These are phyloP conservation scores for Fusarium humuli DNA, from an alignment of 2,329 filamentous ascomycete species.

Conservation along the genomic window DNA sequence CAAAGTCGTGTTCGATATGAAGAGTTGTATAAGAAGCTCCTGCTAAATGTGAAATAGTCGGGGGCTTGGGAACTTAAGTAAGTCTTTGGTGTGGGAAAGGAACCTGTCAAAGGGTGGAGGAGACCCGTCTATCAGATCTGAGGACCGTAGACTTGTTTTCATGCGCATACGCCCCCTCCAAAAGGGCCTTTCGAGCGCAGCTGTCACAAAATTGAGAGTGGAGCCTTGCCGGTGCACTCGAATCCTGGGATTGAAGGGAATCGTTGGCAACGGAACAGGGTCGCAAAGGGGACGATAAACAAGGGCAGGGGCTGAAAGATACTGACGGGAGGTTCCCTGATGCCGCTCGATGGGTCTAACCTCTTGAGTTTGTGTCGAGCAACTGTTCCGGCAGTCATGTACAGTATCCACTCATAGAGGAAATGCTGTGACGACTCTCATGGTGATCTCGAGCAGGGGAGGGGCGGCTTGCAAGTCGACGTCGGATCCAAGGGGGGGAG, in stretches of 20 bases:
- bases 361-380: constrained; percentile 32
- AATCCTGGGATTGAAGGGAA: constrained; percentile 45
- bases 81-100: constrained; percentile 44
- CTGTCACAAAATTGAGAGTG: constrained; percentile 47
- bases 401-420: constrained; percentile 32
- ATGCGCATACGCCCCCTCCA: constrained; percentile 40
- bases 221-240: constrained; percentile 36
- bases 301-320: constrained; percentile 36
- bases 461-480: constrained; percentile 25
- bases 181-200: constrained; percentile 40
- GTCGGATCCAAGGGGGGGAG: constrained; percentile 23
- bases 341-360: constrained; percentile 39
- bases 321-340: constrained; percentile 43
- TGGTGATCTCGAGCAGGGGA: constrained; percentile 44
- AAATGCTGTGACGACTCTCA: constrained; percentile 37
- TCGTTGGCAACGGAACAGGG: constrained; percentile 37
- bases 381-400: constrained; percentile 44
- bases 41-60: constrained; percentile 38
- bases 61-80: constrained; percentile 49
- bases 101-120: constrained; percentile 46
- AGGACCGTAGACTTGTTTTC: constrained; percentile 40
- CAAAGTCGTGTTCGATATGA: constrained; percentile 32
- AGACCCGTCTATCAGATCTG: constrained; percentile 48
- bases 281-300: constrained; percentile 31
- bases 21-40: constrained; percentile 35